A percentile compares a stretch with the other conserved stretches of the same genome.
phyloP scores from a whole-genome alignment of 495 filamentous ascomycete species.

The Tuber borchii region DNA sequence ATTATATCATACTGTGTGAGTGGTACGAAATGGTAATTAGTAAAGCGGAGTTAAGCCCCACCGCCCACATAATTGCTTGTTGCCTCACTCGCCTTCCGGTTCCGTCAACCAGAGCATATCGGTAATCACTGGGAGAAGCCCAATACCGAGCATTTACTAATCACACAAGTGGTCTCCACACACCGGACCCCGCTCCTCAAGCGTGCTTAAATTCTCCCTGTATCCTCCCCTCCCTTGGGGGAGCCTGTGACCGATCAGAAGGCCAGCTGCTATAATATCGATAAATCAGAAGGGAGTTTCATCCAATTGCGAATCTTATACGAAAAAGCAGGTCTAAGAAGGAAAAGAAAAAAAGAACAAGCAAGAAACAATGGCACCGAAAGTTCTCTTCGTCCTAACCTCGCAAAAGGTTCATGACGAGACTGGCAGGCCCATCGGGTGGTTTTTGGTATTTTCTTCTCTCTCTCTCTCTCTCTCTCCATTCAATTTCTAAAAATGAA shows the following conservation, averaged over 20 bases:
- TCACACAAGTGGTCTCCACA: not conserved
- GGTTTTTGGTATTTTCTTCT: slow-evolving; percentile 54
- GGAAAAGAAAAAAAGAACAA: slow-evolving; percentile 14
- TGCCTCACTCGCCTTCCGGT: not conserved
- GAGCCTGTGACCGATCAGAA: not conserved
- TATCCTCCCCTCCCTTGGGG: not conserved
- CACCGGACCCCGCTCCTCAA: not conserved
- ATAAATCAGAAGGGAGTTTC: not conserved
- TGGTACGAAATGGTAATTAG: too few relatives aligned
- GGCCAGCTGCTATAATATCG: not conserved
- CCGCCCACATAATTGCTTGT: not conserved
- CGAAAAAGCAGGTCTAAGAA: not conserved
- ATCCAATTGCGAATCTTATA: not conserved
- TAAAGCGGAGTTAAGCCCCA: too few relatives aligned
- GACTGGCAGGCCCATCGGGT: slow-evolving; percentile 55
- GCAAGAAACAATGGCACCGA: slow-evolving; percentile 44
- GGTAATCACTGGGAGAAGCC: not conserved
- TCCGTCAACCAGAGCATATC: not conserved
- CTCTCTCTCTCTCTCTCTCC: too few relatives aligned
- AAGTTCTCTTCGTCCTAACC: slow-evolving; percentile 63
- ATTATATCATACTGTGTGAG: too few relatives aligned
- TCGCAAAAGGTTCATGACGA: slow-evolving; percentile 53
- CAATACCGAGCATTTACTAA: not conserved
- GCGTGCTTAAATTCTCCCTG: not conserved
- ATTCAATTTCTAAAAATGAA: not conserved